Evolutionary conservation across 768 basidiomycete species (phyloP).

Genomic region (Suillus alpinus): DNA sequence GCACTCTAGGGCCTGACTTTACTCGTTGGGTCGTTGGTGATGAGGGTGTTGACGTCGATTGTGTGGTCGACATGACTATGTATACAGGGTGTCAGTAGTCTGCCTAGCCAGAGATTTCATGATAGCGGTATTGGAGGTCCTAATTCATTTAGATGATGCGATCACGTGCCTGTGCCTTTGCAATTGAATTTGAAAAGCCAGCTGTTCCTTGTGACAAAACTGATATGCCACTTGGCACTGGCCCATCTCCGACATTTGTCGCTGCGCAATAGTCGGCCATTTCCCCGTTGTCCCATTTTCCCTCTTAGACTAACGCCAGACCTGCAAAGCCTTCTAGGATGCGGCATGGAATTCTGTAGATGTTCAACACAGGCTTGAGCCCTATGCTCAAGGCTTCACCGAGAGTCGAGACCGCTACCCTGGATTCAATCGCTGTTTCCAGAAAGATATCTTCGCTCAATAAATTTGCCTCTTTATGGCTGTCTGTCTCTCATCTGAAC

Average conservation of each 20-base stretch:
- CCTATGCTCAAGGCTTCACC: neutral
- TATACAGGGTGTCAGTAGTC: conserved; percentile 1
- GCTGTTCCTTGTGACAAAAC: too few relatives aligned
- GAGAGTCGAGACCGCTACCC: neutral
- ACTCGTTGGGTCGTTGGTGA: conserved; percentile 17
- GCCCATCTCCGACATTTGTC: neutral
- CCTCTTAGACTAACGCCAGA: neutral
- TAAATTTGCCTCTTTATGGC: neutral
- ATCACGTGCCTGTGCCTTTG: conserved; percentile 24
- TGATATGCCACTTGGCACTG: too few relatives aligned
- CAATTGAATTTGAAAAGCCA: too few relatives aligned
- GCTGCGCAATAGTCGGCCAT: neutral
- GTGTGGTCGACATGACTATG: conserved; percentile 5
- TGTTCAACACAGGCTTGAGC: too few relatives aligned
- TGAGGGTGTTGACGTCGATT: conserved; percentile 8
- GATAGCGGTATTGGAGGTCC: neutral
- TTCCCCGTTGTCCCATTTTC: neutral
- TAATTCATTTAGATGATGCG: conserved; percentile 10
- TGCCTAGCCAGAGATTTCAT: neutral
- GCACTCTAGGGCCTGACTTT: conserved; percentile 31
- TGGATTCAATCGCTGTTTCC: neutral
- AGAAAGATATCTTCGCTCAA: neutral
- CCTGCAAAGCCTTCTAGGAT: too few relatives aligned
- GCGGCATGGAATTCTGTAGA: neutral
- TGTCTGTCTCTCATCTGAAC: neutral